phyloP scores from a whole-genome alignment of 768 basidiomycete genomes.

The Lentinula boryana region DNA sequence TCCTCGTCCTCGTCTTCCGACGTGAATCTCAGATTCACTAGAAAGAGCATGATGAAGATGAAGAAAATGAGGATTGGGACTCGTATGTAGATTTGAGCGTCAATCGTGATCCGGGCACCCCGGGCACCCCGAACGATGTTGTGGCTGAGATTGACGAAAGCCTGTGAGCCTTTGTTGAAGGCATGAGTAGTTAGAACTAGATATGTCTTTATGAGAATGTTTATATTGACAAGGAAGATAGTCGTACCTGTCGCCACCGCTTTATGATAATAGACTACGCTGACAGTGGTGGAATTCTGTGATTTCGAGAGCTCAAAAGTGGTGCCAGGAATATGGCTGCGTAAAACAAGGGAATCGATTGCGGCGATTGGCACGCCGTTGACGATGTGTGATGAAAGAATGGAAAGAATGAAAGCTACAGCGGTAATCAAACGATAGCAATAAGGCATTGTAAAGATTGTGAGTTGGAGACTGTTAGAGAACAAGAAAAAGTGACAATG shows the following conservation, averaged over 20 bases:
- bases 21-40: too few species aligned
- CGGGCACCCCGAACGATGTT: not conserved
- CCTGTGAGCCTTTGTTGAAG: not conserved
- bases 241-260: not conserved
- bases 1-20: too few species aligned
- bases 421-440: not conserved
- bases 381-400: not conserved
- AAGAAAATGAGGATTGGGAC: not conserved
- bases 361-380: not conserved
- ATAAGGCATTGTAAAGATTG: not conserved
- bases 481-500: not conserved
- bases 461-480: not conserved
- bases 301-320: not conserved
- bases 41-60: too few species aligned
- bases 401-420: not conserved
- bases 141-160: not conserved
- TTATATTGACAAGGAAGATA: not conserved
- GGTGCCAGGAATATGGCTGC: not conserved
- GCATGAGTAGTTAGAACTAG: not conserved
- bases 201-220: not conserved
- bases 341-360: not conserved
- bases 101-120: not conserved
- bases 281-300: not conserved
- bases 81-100: not conserved
- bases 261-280: not conserved